Evolutionary conservation across 169 alveolate genomes (phyloP), one percentile per base, ranked within the genome.

Genomic region (Plasmodium adleri): DNA sequence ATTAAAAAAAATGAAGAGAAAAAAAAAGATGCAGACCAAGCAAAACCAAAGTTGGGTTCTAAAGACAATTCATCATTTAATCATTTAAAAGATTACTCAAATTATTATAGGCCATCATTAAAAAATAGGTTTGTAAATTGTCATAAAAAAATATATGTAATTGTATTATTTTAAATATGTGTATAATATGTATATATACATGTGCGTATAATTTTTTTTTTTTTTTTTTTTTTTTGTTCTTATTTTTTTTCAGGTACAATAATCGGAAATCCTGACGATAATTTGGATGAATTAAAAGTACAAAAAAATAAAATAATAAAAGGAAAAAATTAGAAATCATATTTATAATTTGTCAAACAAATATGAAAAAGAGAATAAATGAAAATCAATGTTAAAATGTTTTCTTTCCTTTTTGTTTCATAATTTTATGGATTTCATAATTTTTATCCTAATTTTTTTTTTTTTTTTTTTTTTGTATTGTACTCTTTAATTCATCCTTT

Each of bases 201-300:
- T 32, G 45, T 32, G 8, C 0, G 45, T 32, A 32, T 32, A 32
- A 4, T 32, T 32, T 0, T 26, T 26, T 3, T 26, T 28, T 28
- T 28, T 32, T 32, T 32, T 32, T 32, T 32, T 32, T 32, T 32
- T 32, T 26, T 43, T 17, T 66, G 3, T 78, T 66, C 20, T 66
- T 8, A 59, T 22, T 71, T 72, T 59, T 80, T 56, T 39, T 22
- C 39, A 80, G 90, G 60, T 63, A 80, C 70, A 80, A 80, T 24
- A 70, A 70, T 50, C 15, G 66, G 12, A 12, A 26, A 26, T 80
- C 90, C 73, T 80, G 90, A 80, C 90, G 83, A 68, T 80, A 80
- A 43, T 62, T 80, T 80, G 83, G 90, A 80, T 80, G 90, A 80
- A 80, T 80, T 80, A 63, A 68, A 76, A 56, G 90, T 72, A 67